Evolutionary conservation across 192 early-diverging fungal genomes (phyloP).

Genomic region (Jimgerdemannia flammicorona): DNA sequence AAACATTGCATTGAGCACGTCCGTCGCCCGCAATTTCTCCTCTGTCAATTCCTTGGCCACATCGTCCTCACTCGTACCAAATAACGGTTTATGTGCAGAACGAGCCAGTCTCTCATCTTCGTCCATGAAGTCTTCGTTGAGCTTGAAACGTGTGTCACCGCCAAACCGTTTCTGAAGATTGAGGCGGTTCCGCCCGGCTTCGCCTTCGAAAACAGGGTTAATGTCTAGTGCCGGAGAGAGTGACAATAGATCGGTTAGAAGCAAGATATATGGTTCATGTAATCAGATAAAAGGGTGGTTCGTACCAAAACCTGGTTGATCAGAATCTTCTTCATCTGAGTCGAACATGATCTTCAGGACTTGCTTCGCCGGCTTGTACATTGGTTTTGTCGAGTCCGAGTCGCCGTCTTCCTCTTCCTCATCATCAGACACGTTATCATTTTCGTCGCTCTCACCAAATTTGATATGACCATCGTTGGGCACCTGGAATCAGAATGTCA

Average conservation of each 20-base stretch:
- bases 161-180: constrained; percentile 44
- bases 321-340: constrained; percentile 39
- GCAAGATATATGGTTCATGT: neutral
- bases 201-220: constrained; percentile 50
- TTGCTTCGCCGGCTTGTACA: neutral
- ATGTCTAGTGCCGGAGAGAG: constrained; percentile 30
- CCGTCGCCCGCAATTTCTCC: constrained; percentile 45
- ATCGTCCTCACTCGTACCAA: constrained; percentile 25
- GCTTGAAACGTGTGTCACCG: constrained; percentile 47
- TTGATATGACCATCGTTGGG: neutral
- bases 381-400: neutral
- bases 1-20: constrained; percentile 48
- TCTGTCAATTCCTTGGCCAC: constrained; percentile 29
- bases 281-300: neutral
- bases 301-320: constrained; percentile 15
- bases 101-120: neutral
- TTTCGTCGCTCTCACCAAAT: neutral
- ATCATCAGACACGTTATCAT: neutral
- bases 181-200: constrained; percentile 39
- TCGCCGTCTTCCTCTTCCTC: neutral
- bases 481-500: neutral
- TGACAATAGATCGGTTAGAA: neutral
- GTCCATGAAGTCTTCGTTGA: constrained; percentile 49
- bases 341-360: constrained; percentile 32
- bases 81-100: neutral